Evolutionary conservation across 169 alveolate genomes (phyloP).

Genomic region (Plasmodium coatneyi): DNA sequence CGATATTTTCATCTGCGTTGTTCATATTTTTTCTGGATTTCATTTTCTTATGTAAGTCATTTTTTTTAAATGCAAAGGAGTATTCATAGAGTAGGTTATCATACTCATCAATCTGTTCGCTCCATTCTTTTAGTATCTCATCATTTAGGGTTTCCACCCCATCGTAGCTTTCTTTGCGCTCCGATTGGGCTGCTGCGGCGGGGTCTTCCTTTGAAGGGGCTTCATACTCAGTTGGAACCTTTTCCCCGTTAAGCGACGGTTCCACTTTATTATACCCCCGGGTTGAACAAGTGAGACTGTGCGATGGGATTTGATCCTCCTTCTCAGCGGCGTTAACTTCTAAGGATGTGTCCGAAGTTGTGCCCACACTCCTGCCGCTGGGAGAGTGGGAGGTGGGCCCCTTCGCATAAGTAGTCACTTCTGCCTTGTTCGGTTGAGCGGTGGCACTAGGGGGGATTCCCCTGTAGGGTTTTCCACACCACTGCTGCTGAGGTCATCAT

Average conservation of each 20-base stretch:
- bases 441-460: background rate
- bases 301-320: background rate
- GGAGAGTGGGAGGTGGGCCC: background rate
- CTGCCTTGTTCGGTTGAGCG: background rate
- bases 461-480: background rate
- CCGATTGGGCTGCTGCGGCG: background rate
- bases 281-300: background rate
- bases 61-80: slow-evolving; percentile 51
- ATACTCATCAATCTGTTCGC: slow-evolving; percentile 57
- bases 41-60: slow-evolving; percentile 7
- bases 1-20: slow-evolving; percentile 21
- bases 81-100: slow-evolving; percentile 48
- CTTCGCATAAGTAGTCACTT: background rate
- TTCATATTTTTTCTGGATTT: slow-evolving; percentile 27
- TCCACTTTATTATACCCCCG: background rate
- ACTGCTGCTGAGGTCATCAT: background rate
- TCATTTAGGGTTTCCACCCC: slow-evolving; percentile 11
- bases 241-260: background rate
- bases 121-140: slow-evolving; percentile 59
- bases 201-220: background rate
- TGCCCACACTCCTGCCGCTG: background rate
- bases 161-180: background rate
- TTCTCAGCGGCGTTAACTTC: background rate
- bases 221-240: background rate
- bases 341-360: background rate